phyloP scores from a whole-genome alignment of 306 rosid species.

The Castanea crenata region DNA sequence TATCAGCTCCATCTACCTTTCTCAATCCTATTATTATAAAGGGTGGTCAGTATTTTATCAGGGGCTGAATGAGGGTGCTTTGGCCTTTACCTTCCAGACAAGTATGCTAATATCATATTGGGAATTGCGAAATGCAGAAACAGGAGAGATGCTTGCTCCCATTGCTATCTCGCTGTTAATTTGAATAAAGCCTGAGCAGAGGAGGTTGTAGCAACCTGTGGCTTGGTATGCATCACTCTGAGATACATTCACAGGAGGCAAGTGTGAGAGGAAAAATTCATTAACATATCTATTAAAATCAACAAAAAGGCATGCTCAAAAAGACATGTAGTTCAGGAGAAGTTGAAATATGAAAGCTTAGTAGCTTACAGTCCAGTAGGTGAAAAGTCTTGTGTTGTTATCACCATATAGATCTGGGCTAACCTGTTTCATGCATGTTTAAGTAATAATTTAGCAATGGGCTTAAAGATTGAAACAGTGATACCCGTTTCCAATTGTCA shows the following conservation, averaged over 20 bases:
- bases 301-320: neutral
- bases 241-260: neutral
- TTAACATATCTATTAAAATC: neutral
- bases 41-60: neutral
- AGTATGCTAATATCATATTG: slow-evolving; percentile 92
- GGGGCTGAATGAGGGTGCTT: neutral
- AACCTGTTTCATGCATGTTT: slow-evolving; percentile 50
- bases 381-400: slow-evolving; percentile 92
- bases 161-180: slow-evolving; percentile 82
- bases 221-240: slow-evolving; percentile 99
- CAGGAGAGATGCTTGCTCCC: slow-evolving; percentile 97
- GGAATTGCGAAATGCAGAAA: slow-evolving; percentile 59
- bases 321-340: neutral
- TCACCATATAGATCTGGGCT: slow-evolving; percentile 96
- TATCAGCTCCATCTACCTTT: slow-evolving; percentile 12
- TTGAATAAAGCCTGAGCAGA: slow-evolving; percentile 97
- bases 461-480: neutral
- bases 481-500: neutral
- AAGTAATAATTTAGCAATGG: slow-evolving; percentile 1
- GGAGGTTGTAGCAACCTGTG: slow-evolving; percentile 99
- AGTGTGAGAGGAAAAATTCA: neutral
- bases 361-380: slow-evolving; percentile 93
- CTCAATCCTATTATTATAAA: neutral
- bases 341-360: slow-evolving; percentile 28
- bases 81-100: slow-evolving; percentile 88